These are phyloP conservation scores for Ogataea allantospora DNA, from an alignment of 805 yeast species.

Conservation along the genomic window DNA sequence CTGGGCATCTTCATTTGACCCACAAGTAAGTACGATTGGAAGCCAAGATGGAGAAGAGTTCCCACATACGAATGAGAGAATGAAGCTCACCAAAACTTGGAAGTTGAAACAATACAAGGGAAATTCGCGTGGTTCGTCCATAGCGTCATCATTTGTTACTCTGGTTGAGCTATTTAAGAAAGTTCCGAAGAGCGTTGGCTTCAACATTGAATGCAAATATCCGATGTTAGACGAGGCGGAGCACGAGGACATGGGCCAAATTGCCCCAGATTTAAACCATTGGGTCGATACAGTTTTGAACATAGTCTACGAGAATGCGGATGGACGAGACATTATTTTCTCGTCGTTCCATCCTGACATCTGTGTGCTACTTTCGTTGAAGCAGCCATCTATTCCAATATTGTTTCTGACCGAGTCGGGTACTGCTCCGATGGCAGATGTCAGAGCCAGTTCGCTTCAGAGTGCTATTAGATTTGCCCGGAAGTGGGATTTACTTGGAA, in stretches of 20 bases:
- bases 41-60: constrained; percentile 29
- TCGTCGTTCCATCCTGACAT: constrained; percentile 95
- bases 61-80: constrained; percentile 51
- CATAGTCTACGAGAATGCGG: constrained; percentile 71
- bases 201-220: constrained; percentile 91
- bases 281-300: constrained; percentile 87
- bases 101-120: constrained; percentile 87
- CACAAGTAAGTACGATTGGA: constrained; percentile 6
- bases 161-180: constrained; percentile 79
- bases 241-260: constrained; percentile 81
- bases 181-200: constrained; percentile 81
- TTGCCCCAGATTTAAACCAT: constrained; percentile 76
- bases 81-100: constrained; percentile 87
- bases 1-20: constrained; percentile 36
- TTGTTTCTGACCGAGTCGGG: constrained; percentile 89
- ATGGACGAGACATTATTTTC: constrained; percentile 82
- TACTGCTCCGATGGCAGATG: constrained; percentile 80
- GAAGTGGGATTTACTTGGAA: constrained; percentile 87
- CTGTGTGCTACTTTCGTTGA: constrained; percentile 78
- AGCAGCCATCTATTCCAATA: constrained; percentile 92
- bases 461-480: constrained; percentile 88
- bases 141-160: constrained; percentile 90
- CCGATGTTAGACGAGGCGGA: constrained; percentile 95
- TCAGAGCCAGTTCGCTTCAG: constrained; percentile 82
- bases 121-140: constrained; percentile 83